Evolutionary conservation across 2,329 filamentous ascomycete species (phyloP).

Genomic region (Myriosclerotinia curreyana): DNA sequence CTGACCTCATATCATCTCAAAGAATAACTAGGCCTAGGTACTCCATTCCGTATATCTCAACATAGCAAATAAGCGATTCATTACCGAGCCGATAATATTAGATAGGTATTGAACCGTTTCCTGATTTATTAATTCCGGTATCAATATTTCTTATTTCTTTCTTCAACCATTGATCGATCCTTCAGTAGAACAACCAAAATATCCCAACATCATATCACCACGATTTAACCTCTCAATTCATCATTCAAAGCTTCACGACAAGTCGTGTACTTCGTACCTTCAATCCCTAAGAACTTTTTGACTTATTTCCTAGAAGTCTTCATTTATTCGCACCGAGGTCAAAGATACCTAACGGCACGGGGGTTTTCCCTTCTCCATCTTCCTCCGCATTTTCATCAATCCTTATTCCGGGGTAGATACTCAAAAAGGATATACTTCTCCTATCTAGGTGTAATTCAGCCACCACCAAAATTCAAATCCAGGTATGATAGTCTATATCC

Average conservation of each 20-base stretch:
- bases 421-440: neutral
- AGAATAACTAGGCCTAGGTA: too few species aligned
- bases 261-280: too few species aligned
- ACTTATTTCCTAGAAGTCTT: neutral
- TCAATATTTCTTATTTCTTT: neutral
- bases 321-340: neutral
- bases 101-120: neutral
- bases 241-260: neutral
- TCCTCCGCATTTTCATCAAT: constrained; percentile 22
- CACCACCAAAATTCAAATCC: neutral
- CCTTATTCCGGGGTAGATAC: constrained; percentile 28
- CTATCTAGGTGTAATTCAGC: neutral
- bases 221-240: neutral
- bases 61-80: too few species aligned
- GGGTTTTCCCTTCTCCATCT: constrained; percentile 26
- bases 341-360: neutral
- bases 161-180: neutral
- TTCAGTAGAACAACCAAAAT: neutral
- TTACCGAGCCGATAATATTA: neutral
- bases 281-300: neutral
- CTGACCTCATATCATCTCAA: too few species aligned
- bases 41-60: too few species aligned
- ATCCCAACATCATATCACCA: neutral
- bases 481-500: neutral
- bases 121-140: neutral